Base-by-base conservation (phyloP, 225 moss, liverwort and hornwort genomes). In the Marchantia polymorpha region DNA sequence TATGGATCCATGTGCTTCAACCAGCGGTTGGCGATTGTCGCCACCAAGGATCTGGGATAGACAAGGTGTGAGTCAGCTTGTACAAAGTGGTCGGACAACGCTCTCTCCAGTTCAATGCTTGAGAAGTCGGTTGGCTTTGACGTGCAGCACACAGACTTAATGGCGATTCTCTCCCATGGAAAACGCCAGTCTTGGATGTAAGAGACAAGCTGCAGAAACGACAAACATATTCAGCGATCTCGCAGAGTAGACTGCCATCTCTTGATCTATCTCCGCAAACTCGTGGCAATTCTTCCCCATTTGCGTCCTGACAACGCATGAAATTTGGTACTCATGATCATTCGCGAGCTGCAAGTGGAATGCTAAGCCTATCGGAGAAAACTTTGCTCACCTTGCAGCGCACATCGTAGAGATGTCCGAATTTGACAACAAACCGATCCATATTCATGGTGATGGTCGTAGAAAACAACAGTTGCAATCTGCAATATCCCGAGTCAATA, bases 261-360 rank as follows among this genome's bases (percentile, higher is more conserved):
- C n/a, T n/a, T n/a, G n/a, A n/a, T n/a, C 85, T 78, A 72, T 85
- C 75, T 10, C 79, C 76, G 49, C 78, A 82, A 13, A 85, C 17
- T 11, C 17, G 31, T 76, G n/a, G 11, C 16, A 58, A 20, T 58
- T 31, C 16, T 39, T 60, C 59, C 15, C 47, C 59, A 30, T 19
- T 17, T 30, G 52, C 31, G 10, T 61, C 76, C 76, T 76, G 76
- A 51, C 19, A 53, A 7, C 23, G 16, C 73, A 27, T 39, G 10
- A 23, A 53, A 7, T n/a, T 52, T 52, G 53, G 12, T 53, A 29
- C n/a, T n/a, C n/a, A n/a, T n/a, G n/a, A n/a, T n/a, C n/a, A n/a
- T n/a, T n/a, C 25, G 29, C 12, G 27, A 1, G 25, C 14, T 29
- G 17, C 26, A 13, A 74, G 26, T 49, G 8, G 20, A 26, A 17